phyloP scores from a whole-genome alignment of 2,329 filamentous ascomycete species.

The Chaetomium globosum region DNA sequence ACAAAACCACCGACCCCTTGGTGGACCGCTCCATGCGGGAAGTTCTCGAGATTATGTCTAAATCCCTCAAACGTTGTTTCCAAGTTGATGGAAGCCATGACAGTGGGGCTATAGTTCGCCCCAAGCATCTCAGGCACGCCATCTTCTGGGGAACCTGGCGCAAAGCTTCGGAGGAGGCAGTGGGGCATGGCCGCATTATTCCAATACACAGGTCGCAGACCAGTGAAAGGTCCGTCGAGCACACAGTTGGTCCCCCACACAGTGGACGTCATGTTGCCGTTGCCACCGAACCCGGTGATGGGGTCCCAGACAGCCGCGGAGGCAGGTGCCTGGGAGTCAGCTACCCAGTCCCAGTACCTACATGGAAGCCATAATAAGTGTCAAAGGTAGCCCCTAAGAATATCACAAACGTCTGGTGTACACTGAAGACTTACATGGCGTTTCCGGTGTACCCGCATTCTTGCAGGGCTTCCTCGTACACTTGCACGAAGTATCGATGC shows the following conservation, averaged over 20 bases:
- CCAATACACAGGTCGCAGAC: slow-evolving; percentile 2
- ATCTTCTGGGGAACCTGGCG: neutral
- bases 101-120: slow-evolving; percentile 3
- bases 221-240: neutral
- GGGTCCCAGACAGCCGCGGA: neutral
- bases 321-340: slow-evolving; percentile 3
- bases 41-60: slow-evolving; percentile 3
- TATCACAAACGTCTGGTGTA: neutral
- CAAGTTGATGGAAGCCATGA: neutral
- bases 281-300: neutral
- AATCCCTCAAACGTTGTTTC: slow-evolving; percentile 3
- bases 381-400: neutral
- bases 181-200: neutral
- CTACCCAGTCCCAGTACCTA: slow-evolving; percentile 7
- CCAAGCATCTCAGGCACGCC: neutral
- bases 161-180: neutral
- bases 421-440: neutral
- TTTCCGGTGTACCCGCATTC: neutral
- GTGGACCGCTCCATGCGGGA: neutral
- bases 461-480: neutral
- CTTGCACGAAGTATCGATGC: neutral
- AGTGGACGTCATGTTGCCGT: neutral
- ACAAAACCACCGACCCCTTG: neutral
- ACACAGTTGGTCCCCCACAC: neutral
- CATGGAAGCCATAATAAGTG: neutral